Evolutionary conservation across 106 monocot genomes (phyloP).

Genomic region (Dendrobium catenatum): DNA sequence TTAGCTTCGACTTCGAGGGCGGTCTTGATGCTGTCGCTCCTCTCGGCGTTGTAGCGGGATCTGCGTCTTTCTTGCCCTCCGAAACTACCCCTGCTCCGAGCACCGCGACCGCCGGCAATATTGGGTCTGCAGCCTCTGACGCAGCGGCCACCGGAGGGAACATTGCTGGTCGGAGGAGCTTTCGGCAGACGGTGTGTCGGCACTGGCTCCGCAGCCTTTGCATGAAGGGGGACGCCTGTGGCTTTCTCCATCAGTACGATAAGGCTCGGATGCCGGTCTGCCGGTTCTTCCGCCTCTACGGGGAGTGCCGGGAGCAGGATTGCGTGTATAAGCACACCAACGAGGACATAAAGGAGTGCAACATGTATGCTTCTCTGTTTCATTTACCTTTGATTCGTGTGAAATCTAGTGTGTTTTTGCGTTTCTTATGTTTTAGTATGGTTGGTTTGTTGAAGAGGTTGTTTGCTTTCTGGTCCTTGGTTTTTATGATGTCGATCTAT

Average conservation of each 20-base stretch:
- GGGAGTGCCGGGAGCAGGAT: constrained; percentile 98
- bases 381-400: background rate
- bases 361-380: constrained; percentile 51
- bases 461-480: background rate
- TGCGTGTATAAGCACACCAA: constrained; percentile 98
- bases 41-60: constrained; percentile 10
- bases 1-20: constrained; percentile 98
- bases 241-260: constrained; percentile 97
- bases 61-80: constrained; percentile 8
- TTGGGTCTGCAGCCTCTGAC: background rate
- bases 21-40: constrained; percentile 64
- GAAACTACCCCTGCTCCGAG: constrained; percentile 1
- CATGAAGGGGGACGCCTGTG: constrained; percentile 97
- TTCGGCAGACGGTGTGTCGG: constrained; percentile 93
- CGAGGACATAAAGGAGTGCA: constrained; percentile 99
- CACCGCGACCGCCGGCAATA: background rate
- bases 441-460: background rate
- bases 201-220: constrained; percentile 94
- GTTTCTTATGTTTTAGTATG: constrained; percentile 3
- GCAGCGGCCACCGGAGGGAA: constrained; percentile 7
- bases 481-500: background rate
- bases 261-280: constrained; percentile 97
- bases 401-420: background rate
- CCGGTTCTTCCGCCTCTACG: constrained; percentile 79
- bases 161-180: constrained; percentile 51